These are phyloP conservation scores for Colletotrichum siamense DNA, from an alignment of 2,329 filamentous ascomycete species.

Conservation along the genomic window DNA sequence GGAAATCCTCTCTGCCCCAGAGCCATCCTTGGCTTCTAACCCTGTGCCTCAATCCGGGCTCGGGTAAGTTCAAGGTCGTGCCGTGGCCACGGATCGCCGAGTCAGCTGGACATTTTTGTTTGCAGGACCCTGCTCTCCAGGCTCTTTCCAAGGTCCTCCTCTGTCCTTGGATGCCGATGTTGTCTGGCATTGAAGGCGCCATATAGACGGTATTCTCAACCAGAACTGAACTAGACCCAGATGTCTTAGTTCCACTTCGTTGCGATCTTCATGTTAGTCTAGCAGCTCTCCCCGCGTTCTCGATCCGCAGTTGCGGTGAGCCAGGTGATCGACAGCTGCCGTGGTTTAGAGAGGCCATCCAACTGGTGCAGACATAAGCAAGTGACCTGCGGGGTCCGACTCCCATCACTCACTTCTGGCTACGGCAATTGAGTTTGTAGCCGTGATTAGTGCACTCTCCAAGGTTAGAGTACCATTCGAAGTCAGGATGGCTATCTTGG, in stretches of 20 bases:
- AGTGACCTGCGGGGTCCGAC: not conserved
- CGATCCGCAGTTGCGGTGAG: constrained; percentile 6
- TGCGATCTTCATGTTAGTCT: not conserved
- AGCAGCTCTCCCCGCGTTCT: not conserved
- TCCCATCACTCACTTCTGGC: not conserved
- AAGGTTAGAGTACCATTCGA: not conserved
- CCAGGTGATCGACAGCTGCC: not conserved
- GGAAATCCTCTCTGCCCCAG: not conserved
- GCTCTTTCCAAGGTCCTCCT: not conserved
- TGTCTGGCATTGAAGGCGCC: not conserved
- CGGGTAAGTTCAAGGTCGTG: not conserved
- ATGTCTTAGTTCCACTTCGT: not conserved
- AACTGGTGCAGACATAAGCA: not conserved
- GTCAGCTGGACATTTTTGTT: not conserved
- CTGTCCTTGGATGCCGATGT: not conserved
- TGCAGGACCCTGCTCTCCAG: not conserved
- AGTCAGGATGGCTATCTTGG: not conserved
- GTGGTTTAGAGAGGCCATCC: not conserved
- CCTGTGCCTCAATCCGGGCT: not conserved
- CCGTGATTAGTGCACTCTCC: not conserved
- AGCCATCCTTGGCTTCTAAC: not conserved
- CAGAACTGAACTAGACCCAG: not conserved
- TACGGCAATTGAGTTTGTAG: constrained; percentile 6
- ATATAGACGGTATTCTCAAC: not conserved
- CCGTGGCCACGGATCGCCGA: not conserved